A percentile compares a stretch with the other conserved stretches of the same genome.
These are phyloP conservation scores for Canna indica DNA, from an alignment of 176 grass and related monocot genomes.

Conservation along the genomic window DNA sequence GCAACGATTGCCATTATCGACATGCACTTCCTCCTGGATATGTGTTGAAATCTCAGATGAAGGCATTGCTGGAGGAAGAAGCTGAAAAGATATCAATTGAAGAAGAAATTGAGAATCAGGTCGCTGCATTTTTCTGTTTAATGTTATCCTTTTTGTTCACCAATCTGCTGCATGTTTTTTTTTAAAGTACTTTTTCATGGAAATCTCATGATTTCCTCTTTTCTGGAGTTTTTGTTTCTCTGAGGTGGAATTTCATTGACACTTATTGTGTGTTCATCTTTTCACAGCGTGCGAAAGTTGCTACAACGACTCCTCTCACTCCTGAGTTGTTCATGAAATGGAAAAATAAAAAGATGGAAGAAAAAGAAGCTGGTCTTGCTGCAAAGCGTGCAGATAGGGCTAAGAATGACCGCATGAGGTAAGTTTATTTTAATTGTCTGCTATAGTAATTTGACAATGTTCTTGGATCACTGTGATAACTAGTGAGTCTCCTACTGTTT, in stretches of 20 bases:
- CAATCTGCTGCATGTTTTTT: slow-evolving; percentile 5
- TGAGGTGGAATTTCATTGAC: not conserved
- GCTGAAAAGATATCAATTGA: slow-evolving; percentile 73
- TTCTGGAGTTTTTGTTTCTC: not conserved
- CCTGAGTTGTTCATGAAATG: slow-evolving; percentile 87
- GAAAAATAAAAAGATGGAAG: slow-evolving; percentile 85
- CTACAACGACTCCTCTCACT: slow-evolving; percentile 63
- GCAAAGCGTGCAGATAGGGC: slow-evolving; percentile 76
- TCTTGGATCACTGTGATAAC: not conserved
- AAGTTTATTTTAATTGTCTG: slow-evolving; percentile 12
- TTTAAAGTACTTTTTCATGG: slow-evolving; percentile 14
- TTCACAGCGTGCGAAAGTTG: slow-evolving; percentile 61
- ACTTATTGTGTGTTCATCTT: slow-evolving; percentile 4
- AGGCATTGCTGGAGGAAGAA: slow-evolving; percentile 96
- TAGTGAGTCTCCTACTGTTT: slow-evolving; percentile 21
- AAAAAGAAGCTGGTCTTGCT: slow-evolving; percentile 70
- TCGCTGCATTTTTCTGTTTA: slow-evolving; percentile 8
- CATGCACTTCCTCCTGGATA: slow-evolving; percentile 95
- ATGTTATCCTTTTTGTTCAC: slow-evolving; percentile 11
- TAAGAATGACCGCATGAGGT: slow-evolving; percentile 99
- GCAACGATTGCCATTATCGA: slow-evolving; percentile 91
- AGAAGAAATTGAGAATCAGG: slow-evolving; percentile 98
- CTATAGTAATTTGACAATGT: slow-evolving; percentile 7
- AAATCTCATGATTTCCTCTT: not conserved
- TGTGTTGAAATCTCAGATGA: slow-evolving; percentile 98